Evolutionary conservation across 106 monocot species (phyloP), one percentile per base, ranked within the genome.

Genomic region (Ottelia alismoides): DNA sequence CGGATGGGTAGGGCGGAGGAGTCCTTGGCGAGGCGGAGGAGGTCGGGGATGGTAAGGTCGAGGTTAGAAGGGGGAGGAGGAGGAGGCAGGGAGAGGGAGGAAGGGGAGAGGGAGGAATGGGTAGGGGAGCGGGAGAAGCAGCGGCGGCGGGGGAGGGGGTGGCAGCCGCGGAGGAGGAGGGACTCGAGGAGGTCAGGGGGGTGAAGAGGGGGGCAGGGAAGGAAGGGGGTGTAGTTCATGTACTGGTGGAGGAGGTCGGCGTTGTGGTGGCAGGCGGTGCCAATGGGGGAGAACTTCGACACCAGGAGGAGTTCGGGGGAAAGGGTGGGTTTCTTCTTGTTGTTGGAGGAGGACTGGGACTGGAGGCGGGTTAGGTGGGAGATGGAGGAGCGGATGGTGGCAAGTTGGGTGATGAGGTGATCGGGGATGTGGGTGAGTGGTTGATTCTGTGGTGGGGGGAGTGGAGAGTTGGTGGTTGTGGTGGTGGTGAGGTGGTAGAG

Each of bases 131-230:
- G 21, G 66, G 88, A 84, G 84, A 88, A 88, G 83, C 94, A 94
- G 65, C 94, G 81, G 61, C 88, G 94, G 64, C 94, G 88, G 30
- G 94, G 88, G 46, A 96, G 94, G n/a, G 94, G 94, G 68, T 88
- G 84, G 78, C 88, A 96, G 68, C 94, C 96, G 76, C 81, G 85
- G 65, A 85, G 88, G 57, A 89, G 27, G 56, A 89, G 76, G 54
- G 85, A 60, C 45, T 96, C 96, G 58, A 63, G 71, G 59, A 82
- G 48, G 69, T 84, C 61, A 46, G 50, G 63, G 60, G 68, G 56
- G 62, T 72, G 69, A 30, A 62, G 50, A 60, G 65, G 51, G 45
- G 96, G 96, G 76, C 96, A 96, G 56, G 79, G 53, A 24, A 58
- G 43, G 82, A 89, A 96, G 27, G 89, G 96, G 20, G 89, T 74